Conservation (phyloP, 1,284 basidiomycete species). For the Tremellales sp. region DNA sequence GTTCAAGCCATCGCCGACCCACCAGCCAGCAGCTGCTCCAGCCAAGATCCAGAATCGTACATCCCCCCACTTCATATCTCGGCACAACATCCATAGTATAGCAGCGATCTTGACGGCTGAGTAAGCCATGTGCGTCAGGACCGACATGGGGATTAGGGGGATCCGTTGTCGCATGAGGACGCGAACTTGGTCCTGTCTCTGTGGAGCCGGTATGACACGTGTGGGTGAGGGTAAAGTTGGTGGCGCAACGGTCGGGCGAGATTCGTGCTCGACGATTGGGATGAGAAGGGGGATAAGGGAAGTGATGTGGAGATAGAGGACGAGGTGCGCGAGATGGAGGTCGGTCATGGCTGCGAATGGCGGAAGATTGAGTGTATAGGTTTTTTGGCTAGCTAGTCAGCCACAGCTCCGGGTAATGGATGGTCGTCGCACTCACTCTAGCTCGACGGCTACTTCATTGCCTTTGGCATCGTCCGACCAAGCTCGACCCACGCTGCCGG, state of each 20-base stretch:
- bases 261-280: slow-evolving; percentile 8
- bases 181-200: not conserved
- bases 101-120: slow-evolving; percentile 25
- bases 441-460: slow-evolving; percentile 28
- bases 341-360: slow-evolving; percentile 22
- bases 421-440: slow-evolving; percentile 35
- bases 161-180: slow-evolving; percentile 8
- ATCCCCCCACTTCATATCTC: slow-evolving; percentile 34
- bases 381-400: slow-evolving; percentile 16
- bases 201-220: not conserved
- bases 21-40: slow-evolving; percentile 28
- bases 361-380: slow-evolving; percentile 32
- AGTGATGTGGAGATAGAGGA: slow-evolving; percentile 36
- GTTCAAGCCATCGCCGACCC: slow-evolving; percentile 26
- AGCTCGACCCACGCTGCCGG: slow-evolving; percentile 12
- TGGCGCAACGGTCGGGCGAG: slow-evolving; percentile 4
- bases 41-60: slow-evolving; percentile 32
- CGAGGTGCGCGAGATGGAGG: slow-evolving; percentile 29
- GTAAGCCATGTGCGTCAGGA: slow-evolving; percentile 30
- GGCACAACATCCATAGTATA: slow-evolving; percentile 41
- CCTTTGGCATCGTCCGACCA: slow-evolving; percentile 18
- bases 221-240: slow-evolving; percentile 1
- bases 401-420: not conserved
- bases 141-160: slow-evolving; percentile 15
- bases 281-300: slow-evolving; percentile 29